Conservation (phyloP, 345 rosid species). For the Microcos paniculata region DNA sequence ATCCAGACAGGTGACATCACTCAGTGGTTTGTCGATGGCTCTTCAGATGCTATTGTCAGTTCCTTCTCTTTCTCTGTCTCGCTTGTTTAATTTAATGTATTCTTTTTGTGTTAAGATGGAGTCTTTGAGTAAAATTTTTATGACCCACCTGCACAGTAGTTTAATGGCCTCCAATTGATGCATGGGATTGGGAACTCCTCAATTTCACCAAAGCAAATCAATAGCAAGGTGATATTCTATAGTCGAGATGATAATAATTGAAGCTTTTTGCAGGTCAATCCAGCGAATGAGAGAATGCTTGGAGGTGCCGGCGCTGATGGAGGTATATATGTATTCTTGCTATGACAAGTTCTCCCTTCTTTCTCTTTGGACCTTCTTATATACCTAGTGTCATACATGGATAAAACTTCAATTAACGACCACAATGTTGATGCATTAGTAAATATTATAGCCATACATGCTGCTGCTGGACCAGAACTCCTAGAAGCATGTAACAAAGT, state of each 20-base stretch:
- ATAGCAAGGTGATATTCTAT: not conserved
- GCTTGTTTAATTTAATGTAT: not conserved
- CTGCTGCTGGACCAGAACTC: conserved; percentile 81
- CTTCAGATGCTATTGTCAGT: conserved; percentile 76
- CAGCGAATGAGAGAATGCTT: conserved; percentile 84
- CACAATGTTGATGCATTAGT: conserved; percentile 1
- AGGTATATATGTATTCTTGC: conserved; percentile 34
- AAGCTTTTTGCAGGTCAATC: conserved; percentile 55
- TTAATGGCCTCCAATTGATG: too few species aligned
- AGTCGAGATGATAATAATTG: too few species aligned
- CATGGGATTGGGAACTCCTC: too few species aligned
- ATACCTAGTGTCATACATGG: not conserved
- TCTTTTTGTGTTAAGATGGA: too few species aligned
- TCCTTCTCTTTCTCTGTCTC: not conserved
- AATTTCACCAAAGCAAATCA: too few species aligned
- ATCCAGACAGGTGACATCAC: conserved; percentile 80
- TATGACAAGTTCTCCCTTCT: not conserved
- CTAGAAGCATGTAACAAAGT: conserved; percentile 61
- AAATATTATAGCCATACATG: conserved; percentile 54
- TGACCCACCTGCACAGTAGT: too few species aligned
- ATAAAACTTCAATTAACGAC: not conserved
- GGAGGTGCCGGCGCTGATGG: conserved; percentile 99
- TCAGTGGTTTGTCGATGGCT: conserved; percentile 65
- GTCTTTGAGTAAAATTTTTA: too few species aligned
- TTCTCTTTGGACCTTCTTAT: not conserved